Evolutionary conservation across 2,329 filamentous ascomycete species (phyloP), one percentile per base, ranked within the genome.

Genomic region (Uncinocarpus reesii): DNA sequence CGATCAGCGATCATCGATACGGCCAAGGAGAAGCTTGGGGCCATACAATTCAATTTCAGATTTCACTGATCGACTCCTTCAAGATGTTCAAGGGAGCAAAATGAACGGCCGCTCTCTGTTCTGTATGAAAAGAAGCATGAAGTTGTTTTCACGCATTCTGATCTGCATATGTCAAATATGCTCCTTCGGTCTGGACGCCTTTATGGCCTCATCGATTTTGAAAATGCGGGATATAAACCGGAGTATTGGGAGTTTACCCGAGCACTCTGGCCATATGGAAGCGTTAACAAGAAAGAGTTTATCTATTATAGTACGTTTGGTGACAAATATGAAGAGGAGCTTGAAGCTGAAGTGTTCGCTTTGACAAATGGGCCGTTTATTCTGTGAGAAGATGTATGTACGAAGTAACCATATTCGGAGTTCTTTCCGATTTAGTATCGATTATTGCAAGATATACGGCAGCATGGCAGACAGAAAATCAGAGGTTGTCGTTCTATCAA

Each of bases 231-330:
- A 7, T 52, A 42, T n/a, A 52, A 49, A 23, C 50, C 50, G 3
- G 50, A 52, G 37, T 50, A 52, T 38, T 52, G 50, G 50, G 47
- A 52, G 42, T 44, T 26, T 32, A 48, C 34, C 31, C 42, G 40
- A 16, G 16, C 24, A 1, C n/a, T 48, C 13, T 42, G 44, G 43
- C 11, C 26, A n/a, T 29, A 40, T 47, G 16, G 32, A 11, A 28
- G 26, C n/a, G 37, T n/a, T 7, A 37, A 18, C n/a, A 11, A 8
- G 3, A 36, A 21, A 26, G 15, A 15, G 11, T 21, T 7, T 5
- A 26, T 47, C 15, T 47, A 40, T 16, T 16, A 23, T 20, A 13
- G 24, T 18, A 41, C 48, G n/a, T 50, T 50, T 46, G 42, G 38
- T 28, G 48, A 47, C n/a, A 40, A 47, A 11, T 50, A 50, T 26